Base-by-base conservation (phyloP, 2,329 filamentous ascomycete genomes). In the Grosmannia huntii region DNA sequence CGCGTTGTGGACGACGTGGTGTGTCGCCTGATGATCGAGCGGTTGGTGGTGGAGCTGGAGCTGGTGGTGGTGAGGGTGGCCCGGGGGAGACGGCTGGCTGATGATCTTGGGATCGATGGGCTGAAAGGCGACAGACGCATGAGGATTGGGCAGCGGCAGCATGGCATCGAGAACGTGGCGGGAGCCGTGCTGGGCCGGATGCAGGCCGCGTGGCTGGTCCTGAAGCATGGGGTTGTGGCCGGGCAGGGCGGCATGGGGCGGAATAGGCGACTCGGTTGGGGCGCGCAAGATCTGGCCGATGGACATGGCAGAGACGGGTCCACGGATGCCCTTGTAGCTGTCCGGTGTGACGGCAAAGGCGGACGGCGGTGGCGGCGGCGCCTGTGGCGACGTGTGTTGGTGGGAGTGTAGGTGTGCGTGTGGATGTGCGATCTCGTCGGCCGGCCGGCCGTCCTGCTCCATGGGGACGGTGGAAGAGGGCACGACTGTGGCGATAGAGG, bases 31-130 rank as follows among this genome's bases (percentile, higher is more conserved):
- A 27, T 57, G 55, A 48, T 31, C 27, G 28, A 54, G 54, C 27
- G 38, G 46, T n/a, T 52, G 41, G 6, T 23, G 27, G 12, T 44
- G 36, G 10, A 25, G 52, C 16, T 55, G 52, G 21, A 27, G 48
- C 14, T 16, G 9, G n/a, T 53, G 49, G 16, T 59, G 57, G 48
- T 52, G 57, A 21, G 21, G 48, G 11, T 57, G 64, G 31, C 67
- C 65, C 44, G 68, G 66, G 27, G 64, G 65, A 1, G 67, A 62
- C 1, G 70, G 64, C 56, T 76, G 74, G 52, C 72, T 75, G 63
- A 82, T 81, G 57, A 82, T 81, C 63, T 79, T 78, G n/a, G 80
- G 79, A 65, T 83, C 79, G 66, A 83, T 82, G 28, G 79, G 80
- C 57, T 81, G 77, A 65, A 70, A 69, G 41, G 66, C 65, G 16